phyloP scores from a whole-genome alignment of 768 basidiomycete genomes.

The Mycena filopes region DNA sequence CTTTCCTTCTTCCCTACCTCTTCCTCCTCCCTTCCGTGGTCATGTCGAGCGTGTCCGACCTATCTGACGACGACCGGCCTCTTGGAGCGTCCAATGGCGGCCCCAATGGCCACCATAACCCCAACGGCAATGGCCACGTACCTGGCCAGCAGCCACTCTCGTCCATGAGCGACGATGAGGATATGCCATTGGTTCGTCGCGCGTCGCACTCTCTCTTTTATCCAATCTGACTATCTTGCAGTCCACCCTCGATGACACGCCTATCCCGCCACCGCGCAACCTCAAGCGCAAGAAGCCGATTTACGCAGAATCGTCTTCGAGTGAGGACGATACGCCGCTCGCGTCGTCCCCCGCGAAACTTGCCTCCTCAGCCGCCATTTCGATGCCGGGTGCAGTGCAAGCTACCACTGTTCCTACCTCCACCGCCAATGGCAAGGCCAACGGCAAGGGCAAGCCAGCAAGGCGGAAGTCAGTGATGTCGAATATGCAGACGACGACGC shows the following conservation, averaged over 20 bases:
- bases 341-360: slow-evolving; percentile 78
- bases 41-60: slow-evolving; percentile 59
- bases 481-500: slow-evolving; percentile 52
- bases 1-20: slow-evolving; percentile 37
- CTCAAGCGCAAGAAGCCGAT: slow-evolving; percentile 72
- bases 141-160: slow-evolving; percentile 50
- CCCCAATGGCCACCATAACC: slow-evolving; percentile 50
- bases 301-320: slow-evolving; percentile 60
- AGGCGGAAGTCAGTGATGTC: slow-evolving; percentile 48
- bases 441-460: slow-evolving; percentile 47
- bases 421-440: slow-evolving; percentile 53
- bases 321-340: slow-evolving; percentile 78
- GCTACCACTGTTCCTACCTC: slow-evolving; percentile 48
- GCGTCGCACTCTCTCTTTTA: slow-evolving; percentile 26
- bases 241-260: slow-evolving; percentile 56
- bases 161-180: slow-evolving; percentile 76
- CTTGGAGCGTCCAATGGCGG: slow-evolving; percentile 54
- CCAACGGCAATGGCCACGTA: slow-evolving; percentile 54
- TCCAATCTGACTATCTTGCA: slow-evolving; percentile 59
- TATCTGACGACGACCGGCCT: slow-evolving; percentile 70
- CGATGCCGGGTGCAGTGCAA: slow-evolving; percentile 53
- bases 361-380: slow-evolving; percentile 47
- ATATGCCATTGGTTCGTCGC: slow-evolving; percentile 73
- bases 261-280: slow-evolving; percentile 50
- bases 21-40: slow-evolving; percentile 33